Conservation (phyloP, 208 protist genomes). For the Wallacemonas sp. region DNA sequence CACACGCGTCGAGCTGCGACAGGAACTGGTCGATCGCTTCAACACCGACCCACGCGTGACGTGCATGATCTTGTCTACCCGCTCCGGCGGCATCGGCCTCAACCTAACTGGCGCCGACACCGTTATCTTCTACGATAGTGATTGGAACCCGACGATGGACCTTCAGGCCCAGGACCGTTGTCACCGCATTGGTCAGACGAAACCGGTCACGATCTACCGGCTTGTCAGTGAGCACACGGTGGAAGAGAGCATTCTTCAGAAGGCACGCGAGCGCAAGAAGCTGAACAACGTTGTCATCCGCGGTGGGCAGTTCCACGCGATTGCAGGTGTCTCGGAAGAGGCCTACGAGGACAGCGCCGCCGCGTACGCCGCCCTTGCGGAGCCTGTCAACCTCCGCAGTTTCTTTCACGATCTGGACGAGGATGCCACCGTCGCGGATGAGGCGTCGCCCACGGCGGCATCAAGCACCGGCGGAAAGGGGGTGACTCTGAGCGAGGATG, state of each 20-base stretch:
- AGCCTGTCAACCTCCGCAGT: constrained; percentile 71
- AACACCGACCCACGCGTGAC: constrained; percentile 93
- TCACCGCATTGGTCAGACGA: constrained; percentile 98
- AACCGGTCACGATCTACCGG: constrained; percentile 96
- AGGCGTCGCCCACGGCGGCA: not conserved
- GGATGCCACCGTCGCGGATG: constrained; percentile 51
- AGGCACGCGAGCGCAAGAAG: constrained; percentile 93
- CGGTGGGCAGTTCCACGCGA: constrained; percentile 90
- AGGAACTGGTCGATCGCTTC: constrained; percentile 93
- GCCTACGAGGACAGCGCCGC: constrained; percentile 61
- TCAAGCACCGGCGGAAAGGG: not conserved
- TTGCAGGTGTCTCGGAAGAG: constrained; percentile 53
- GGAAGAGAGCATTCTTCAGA: constrained; percentile 96
- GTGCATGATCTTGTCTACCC: constrained; percentile 97
- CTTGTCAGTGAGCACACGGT: constrained; percentile 95
- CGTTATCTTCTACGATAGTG: constrained; percentile 99
- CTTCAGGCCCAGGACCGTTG: constrained; percentile 97
- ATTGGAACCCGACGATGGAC: constrained; percentile 99
- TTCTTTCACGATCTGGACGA: constrained; percentile 90
- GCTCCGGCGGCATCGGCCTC: constrained; percentile 97
- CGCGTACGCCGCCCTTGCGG: constrained; percentile 65
- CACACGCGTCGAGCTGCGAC: constrained; percentile 88
- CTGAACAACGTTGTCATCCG: constrained; percentile 95
- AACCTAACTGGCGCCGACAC: constrained; percentile 99
- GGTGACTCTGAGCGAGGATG: constrained; percentile 14